These are phyloP conservation scores for Microstroma glucosiphilum DNA, from an alignment of 1,284 basidiomycete genomes.

Conservation along the genomic window DNA sequence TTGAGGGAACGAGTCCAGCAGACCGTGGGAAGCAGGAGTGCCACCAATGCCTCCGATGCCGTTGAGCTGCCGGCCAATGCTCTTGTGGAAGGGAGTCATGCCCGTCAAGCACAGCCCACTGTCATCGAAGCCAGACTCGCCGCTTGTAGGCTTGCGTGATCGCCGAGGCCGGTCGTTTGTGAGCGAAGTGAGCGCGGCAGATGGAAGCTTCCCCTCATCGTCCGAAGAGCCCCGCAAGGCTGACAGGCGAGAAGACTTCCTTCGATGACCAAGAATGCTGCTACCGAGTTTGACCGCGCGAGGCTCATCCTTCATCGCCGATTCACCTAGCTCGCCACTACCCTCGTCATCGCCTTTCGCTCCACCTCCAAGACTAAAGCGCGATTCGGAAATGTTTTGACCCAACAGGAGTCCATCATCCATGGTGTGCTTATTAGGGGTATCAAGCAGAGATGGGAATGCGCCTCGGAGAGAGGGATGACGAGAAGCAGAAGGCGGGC, in stretches of 20 bases:
- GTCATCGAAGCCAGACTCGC: neutral
- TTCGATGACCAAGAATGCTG: neutral
- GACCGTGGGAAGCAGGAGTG: neutral
- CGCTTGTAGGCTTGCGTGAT: neutral
- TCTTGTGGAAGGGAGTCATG: constrained; percentile 6
- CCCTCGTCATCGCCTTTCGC: too few species aligned
- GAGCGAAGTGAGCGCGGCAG: neutral
- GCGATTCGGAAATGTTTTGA: too few species aligned
- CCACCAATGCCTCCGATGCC: neutral
- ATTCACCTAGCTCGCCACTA: too few species aligned
- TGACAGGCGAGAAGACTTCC: constrained; percentile 5
- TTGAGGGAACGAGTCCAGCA: constrained; percentile 2
- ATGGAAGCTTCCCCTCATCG: neutral
- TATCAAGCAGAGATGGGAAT: too few species aligned
- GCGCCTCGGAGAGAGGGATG: too few species aligned
- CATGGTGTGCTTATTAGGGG: too few species aligned
- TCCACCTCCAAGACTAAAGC: too few species aligned
- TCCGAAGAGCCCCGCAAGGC: neutral
- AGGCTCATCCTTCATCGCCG: too few species aligned
- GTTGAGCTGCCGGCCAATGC: neutral
- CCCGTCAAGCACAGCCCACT: constrained; percentile 1
- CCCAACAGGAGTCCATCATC: too few species aligned
- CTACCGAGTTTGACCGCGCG: too few species aligned
- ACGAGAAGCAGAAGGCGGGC: too few species aligned
- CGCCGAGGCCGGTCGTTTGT: neutral